Evolutionary conservation across 139 green algal genomes (phyloP), one percentile per base, ranked within the genome.

Genomic region (Pseudopediastrum boryanum): DNA sequence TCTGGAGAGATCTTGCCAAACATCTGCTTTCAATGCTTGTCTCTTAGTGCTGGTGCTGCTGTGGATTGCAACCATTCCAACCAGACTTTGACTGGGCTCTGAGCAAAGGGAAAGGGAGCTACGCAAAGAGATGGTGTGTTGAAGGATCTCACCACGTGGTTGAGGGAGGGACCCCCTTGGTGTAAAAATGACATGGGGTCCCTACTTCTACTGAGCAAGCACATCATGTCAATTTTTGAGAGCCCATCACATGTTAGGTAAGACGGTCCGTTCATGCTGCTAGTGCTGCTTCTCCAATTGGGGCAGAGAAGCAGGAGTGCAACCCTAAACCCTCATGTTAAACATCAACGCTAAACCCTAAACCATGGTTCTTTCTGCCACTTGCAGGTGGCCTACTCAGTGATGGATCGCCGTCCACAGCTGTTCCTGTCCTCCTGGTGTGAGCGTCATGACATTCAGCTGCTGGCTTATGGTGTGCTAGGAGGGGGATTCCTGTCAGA

Each of bases 401-500:
- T 81, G 29, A 65, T 81, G 23, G 74, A 81, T 63, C 44, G 74
- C 29, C 74, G 74, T 5, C 61, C 74, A 8, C 8, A 21, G 21
- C 74, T 81, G 16, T 81, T 81, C 62, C 74, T 81, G 61, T 56
- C 74, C 8, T 46, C 44, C 41, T 71, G 72, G 35, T 81, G 74
- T 50, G 23, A 73, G 44, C 16, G 23, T 1, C 61, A 39, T 4
- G 46, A 27, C 61, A 72, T 81, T 2, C 44, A 36, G 21, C 48
- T 81, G 74, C 62, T 81, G 62, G 21, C 39, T 9, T 71, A 51
- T 21, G 63, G 64, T 39, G 61, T 41, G n/a, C 64, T 82, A 29
- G 75, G 33, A 10, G 75, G 75, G 2, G 75, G 64, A 36, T 51
- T 82, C 43, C 36, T 82, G 23, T 39, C 62, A 2, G 75, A 82